A percentile compares a stretch with the other conserved stretches of the same genome.
Evolutionary conservation across 371 early-diverging fungal genomes (phyloP).

Genomic region (Batrachochytrium dendrobatidis): DNA sequence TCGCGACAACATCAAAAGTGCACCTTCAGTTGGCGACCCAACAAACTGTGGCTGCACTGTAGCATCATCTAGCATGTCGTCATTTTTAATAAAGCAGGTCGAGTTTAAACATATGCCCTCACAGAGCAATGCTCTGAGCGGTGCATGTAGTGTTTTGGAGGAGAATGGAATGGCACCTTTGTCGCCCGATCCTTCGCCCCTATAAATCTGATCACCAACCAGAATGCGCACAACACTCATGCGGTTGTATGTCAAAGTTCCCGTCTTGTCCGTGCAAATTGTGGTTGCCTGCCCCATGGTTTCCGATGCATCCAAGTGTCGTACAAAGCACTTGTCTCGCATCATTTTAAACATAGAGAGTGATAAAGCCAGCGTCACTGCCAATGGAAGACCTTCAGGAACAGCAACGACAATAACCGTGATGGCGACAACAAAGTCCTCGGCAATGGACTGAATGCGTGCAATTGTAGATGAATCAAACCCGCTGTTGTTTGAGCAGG

Average conservation of each 20-base stretch:
- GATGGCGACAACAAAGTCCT: slow-evolving; percentile 42
- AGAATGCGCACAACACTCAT: slow-evolving; percentile 80
- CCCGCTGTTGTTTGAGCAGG: slow-evolving; percentile 20
- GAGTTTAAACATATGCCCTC: slow-evolving; percentile 38
- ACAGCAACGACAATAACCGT: slow-evolving; percentile 95
- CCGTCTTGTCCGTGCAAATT: slow-evolving; percentile 96
- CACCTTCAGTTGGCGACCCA: slow-evolving; percentile 43
- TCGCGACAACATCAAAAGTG: slow-evolving; percentile 30
- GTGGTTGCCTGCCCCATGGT: slow-evolving; percentile 96
- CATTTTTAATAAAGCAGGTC: slow-evolving; percentile 37
- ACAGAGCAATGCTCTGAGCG: slow-evolving; percentile 21
- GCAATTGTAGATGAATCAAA: slow-evolving; percentile 5
- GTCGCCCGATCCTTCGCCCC: slow-evolving; percentile 40
- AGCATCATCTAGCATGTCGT: slow-evolving; percentile 16
- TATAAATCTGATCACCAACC: slow-evolving; percentile 26
- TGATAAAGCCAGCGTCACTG: slow-evolving; percentile 91
- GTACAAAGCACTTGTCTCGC: slow-evolving; percentile 87
- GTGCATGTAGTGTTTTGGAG: slow-evolving; percentile 14
- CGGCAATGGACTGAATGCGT: slow-evolving; percentile 23
- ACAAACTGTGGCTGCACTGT: slow-evolving; percentile 34
- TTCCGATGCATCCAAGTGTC: slow-evolving; percentile 91
- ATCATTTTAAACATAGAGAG: slow-evolving; percentile 89
- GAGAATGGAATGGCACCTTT: slow-evolving; percentile 17
- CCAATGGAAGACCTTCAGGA: slow-evolving; percentile 97
- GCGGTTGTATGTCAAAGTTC: slow-evolving; percentile 91